Evolutionary conservation across 2,329 filamentous ascomycete species (phyloP).

Genomic region (Rutstroemia sp.): DNA sequence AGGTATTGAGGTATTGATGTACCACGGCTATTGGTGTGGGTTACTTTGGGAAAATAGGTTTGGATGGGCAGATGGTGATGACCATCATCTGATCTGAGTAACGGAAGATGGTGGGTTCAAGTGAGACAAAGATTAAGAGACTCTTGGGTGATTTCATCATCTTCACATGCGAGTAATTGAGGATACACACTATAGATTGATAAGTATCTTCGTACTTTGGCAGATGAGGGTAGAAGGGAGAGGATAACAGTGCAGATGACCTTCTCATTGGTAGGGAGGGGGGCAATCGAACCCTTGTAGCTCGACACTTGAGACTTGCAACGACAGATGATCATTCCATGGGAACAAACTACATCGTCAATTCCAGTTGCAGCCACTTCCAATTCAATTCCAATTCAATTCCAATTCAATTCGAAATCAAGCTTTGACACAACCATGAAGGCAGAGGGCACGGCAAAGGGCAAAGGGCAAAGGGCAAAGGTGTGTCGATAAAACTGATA

Average conservation of each 20-base stretch:
- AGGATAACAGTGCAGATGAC: slow-evolving; percentile 2
- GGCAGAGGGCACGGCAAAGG: no score
- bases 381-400: no score
- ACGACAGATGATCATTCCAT: slow-evolving; percentile 7
- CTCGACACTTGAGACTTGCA: background rate
- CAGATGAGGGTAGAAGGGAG: background rate
- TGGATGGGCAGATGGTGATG: slow-evolving; percentile 1
- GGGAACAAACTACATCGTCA: background rate
- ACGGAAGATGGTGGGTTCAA: slow-evolving; percentile 1
- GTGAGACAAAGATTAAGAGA: slow-evolving; percentile 1
- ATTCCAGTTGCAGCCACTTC: no score
- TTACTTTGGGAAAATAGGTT: background rate
- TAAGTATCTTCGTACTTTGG: background rate
- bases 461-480: background rate
- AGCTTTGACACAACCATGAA: no score
- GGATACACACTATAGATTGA: no score
- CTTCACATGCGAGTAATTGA: slow-evolving; percentile 1
- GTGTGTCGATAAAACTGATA: slow-evolving; percentile 5
- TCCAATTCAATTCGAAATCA: no score
- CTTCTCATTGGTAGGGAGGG: slow-evolving; percentile 4
- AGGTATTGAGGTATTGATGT: no score
- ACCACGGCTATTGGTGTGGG: background rate
- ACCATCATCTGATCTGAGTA: slow-evolving; percentile 3
- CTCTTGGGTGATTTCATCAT: background rate
- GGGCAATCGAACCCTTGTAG: background rate